Conservation (phyloP, 257 asterid genomes). For the Rubia yunnanensis region DNA sequence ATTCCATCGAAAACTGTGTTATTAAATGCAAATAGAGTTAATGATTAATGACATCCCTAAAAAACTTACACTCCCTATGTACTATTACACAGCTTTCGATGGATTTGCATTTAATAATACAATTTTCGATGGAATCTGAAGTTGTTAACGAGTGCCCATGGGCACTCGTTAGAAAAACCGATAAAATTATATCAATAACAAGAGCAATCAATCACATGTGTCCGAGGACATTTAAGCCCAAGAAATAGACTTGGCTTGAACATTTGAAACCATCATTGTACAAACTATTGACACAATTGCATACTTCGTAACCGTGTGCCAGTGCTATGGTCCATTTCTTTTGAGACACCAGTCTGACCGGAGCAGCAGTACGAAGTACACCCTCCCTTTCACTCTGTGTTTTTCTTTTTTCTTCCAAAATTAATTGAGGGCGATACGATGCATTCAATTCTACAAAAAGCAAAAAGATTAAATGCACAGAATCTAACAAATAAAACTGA, state of each 20-base stretch:
- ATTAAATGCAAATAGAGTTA: too few relatives aligned
- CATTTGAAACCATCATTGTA: background rate
- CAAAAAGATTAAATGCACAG: background rate
- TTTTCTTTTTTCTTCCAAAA: background rate
- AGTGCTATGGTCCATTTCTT: background rate
- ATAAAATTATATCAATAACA: too few relatives aligned
- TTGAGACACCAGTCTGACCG: background rate
- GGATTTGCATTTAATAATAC: too few relatives aligned
- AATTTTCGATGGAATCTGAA: too few relatives aligned
- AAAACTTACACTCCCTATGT: too few relatives aligned
- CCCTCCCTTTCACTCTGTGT: background rate
- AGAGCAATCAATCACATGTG: background rate
- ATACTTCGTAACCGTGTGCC: background rate
- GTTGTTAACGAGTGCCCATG: too few relatives aligned
- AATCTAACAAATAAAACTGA: background rate
- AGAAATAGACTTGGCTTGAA: constrained; percentile 12
- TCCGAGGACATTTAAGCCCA: constrained; percentile 3
- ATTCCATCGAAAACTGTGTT: too few relatives aligned
- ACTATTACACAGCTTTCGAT: too few relatives aligned
- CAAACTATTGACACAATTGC: background rate
- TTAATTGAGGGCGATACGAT: background rate
- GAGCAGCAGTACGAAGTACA: background rate
- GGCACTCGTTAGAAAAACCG: too few relatives aligned
- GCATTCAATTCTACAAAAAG: background rate
- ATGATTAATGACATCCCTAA: too few relatives aligned